Evolutionary conservation across 2,329 filamentous ascomycete genomes (phyloP).

Genomic region (Penicillium hordei): DNA sequence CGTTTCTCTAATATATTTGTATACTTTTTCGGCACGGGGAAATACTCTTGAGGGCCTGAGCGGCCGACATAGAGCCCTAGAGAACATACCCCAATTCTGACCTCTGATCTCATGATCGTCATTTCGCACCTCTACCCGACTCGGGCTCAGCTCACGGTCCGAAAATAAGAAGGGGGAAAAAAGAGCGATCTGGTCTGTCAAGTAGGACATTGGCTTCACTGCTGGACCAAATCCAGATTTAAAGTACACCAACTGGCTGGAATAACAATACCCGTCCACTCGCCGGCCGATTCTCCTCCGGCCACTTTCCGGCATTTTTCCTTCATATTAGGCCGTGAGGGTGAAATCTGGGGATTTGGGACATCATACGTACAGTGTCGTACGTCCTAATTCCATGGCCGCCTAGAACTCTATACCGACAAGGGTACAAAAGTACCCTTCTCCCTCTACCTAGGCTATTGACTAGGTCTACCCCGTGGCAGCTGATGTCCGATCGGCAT

Average conservation of each 20-base stretch:
- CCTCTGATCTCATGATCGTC: slow-evolving; percentile 13
- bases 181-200: background rate
- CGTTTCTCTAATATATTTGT: background rate
- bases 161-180: background rate
- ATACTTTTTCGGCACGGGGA: background rate
- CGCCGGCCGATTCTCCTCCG: slow-evolving; percentile 8
- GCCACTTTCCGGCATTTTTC: slow-evolving; percentile 10
- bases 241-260: slow-evolving; percentile 1
- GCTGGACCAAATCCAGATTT: slow-evolving; percentile 4
- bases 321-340: background rate
- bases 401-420: background rate
- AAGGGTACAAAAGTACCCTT: background rate
- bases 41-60: background rate
- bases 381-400: background rate
- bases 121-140: slow-evolving; percentile 10
- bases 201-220: slow-evolving; percentile 7
- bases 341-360: slow-evolving; percentile 6
- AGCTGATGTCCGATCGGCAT: slow-evolving; percentile 24
- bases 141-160: slow-evolving; percentile 7
- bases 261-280: slow-evolving; percentile 9
- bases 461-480: background rate
- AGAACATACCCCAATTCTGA: background rate
- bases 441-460: background rate
- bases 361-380: background rate
- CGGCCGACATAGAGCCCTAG: background rate